Conservation (phyloP, 352 stramenopile species). For the Phytopythium mirpurense region DNA sequence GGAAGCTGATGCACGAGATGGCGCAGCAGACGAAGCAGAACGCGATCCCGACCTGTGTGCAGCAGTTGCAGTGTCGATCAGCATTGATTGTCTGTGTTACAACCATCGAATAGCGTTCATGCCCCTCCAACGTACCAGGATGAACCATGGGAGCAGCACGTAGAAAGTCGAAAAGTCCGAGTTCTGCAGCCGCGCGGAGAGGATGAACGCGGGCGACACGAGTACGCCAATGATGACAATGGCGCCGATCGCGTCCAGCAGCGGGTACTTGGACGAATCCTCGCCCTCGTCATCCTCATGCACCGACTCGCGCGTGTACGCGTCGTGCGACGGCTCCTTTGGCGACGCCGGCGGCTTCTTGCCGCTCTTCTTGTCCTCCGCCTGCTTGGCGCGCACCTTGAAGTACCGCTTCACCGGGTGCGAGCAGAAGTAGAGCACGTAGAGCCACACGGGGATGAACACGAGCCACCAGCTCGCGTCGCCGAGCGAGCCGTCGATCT, state of each 20-base stretch:
- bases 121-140: constrained; percentile 46
- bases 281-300: constrained; percentile 49
- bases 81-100: no score
- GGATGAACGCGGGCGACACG: constrained; percentile 77
- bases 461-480: constrained; percentile 74
- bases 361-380: constrained; percentile 23
- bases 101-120: no score
- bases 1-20: constrained; percentile 65
- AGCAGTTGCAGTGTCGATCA: constrained; percentile 8
- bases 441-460: constrained; percentile 78
- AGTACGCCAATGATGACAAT: constrained; percentile 45
- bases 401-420: constrained; percentile 52
- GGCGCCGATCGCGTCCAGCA: constrained; percentile 51
- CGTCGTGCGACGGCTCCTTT: constrained; percentile 45
- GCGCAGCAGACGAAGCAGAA: constrained; percentile 78
- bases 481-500: constrained; percentile 52
- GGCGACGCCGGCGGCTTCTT: constrained; percentile 24
- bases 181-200: constrained; percentile 64
- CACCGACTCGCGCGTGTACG: constrained; percentile 72
- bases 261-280: constrained; percentile 42
- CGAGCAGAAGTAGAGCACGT: constrained; percentile 54
- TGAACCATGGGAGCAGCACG: constrained; percentile 77
- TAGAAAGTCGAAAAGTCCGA: constrained; percentile 75
- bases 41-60: constrained; percentile 47
- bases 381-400: constrained; percentile 32